Evolutionary conservation across 352 stramenopile species (phyloP).

Genomic region (Peronospora farinosa): DNA sequence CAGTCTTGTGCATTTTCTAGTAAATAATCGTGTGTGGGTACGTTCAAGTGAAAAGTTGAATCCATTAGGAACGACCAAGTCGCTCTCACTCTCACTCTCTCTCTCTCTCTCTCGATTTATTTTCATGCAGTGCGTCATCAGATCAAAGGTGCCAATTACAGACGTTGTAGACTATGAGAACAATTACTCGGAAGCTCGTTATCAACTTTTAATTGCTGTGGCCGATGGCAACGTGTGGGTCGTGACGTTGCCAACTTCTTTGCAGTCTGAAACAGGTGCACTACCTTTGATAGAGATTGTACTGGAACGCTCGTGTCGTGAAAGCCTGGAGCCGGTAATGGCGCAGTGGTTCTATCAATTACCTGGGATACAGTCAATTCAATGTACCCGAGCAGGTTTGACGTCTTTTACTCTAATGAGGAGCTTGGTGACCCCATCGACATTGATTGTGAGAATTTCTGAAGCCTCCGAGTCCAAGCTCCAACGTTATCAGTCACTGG

Average conservation of each 20-base stretch:
- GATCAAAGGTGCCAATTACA: constrained; percentile 34
- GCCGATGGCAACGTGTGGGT: constrained; percentile 46
- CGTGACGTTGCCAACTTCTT: constrained; percentile 28
- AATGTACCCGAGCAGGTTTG: constrained; percentile 12
- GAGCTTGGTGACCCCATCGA: constrained; percentile 50
- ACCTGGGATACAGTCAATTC: constrained; percentile 35
- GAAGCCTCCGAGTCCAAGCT: background rate
- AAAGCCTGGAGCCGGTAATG: background rate
- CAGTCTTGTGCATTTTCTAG: constrained; percentile 42
- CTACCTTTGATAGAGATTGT: constrained; percentile 10
- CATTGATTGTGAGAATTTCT: constrained; percentile 25
- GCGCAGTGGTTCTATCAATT: constrained; percentile 28
- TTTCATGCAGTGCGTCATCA: constrained; percentile 36
- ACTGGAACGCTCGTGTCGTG: constrained; percentile 11
- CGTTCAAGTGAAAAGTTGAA: too few relatives aligned
- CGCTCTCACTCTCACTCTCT: too few relatives aligned
- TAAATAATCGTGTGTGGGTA: constrained; percentile 39
- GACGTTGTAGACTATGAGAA: constrained; percentile 20
- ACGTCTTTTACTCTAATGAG: constrained; percentile 33
- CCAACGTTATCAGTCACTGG: constrained; percentile 5
- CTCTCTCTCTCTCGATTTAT: too few relatives aligned
- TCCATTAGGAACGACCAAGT: too few relatives aligned
- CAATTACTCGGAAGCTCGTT: background rate
- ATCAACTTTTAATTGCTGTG: constrained; percentile 31
- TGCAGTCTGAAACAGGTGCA: constrained; percentile 1